Conservation (phyloP, 2,329 filamentous ascomycete genomes). For the Verticillium dahliae region DNA sequence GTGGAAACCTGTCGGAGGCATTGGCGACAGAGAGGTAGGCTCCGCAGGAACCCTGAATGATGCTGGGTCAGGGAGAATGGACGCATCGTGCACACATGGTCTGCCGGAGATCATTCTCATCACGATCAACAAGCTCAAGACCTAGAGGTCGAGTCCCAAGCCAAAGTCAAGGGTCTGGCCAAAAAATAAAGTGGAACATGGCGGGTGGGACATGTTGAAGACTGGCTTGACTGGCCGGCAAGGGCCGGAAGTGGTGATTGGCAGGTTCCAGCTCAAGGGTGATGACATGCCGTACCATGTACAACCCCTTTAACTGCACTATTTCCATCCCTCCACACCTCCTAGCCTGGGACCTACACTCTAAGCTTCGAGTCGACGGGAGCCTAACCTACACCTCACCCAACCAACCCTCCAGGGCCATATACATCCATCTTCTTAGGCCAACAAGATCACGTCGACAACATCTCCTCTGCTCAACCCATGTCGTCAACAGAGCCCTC, state of each 20-base stretch:
- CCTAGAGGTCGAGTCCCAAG: neutral
- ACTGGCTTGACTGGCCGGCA: neutral
- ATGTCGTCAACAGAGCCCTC: constrained; percentile 31
- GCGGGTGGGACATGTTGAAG: neutral
- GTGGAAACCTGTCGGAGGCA: constrained; percentile 43
- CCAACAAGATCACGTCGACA: neutral
- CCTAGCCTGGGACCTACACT: neutral
- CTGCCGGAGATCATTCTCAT: neutral
- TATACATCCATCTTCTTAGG: neutral
- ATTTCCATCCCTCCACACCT: neutral
- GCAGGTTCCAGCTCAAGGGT: neutral
- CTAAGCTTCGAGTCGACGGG: neutral
- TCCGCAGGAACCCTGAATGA: neutral
- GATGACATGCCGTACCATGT: neutral
- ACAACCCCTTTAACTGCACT: neutral
- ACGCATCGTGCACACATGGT: constrained; percentile 2
- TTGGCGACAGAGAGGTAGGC: constrained; percentile 32
- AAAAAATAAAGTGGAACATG: neutral
- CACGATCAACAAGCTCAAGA: neutral
- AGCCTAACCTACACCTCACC: neutral
- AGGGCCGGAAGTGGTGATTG: neutral
- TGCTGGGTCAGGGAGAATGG: constrained; percentile 4
- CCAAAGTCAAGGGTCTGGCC: neutral
- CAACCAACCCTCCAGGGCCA: neutral
- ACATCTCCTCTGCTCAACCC: neutral